These are phyloP conservation scores for Starmera caribaea DNA, from an alignment of 805 yeast genomes.

Conservation along the genomic window DNA sequence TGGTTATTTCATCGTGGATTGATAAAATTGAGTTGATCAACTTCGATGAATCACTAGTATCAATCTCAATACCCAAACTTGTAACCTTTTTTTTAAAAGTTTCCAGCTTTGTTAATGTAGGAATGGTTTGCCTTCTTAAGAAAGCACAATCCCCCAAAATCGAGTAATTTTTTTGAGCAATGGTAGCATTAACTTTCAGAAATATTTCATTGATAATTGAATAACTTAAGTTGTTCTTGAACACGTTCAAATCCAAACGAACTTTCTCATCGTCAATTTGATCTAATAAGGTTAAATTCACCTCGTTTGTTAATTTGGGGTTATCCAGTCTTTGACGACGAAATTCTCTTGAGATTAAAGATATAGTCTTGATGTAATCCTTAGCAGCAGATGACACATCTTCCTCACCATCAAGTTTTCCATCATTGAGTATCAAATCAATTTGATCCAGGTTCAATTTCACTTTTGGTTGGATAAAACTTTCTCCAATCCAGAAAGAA, in stretches of 20 bases:
- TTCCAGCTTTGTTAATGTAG: slow-evolving; percentile 73
- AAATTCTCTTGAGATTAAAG: slow-evolving; percentile 58
- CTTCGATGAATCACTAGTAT: slow-evolving; percentile 62
- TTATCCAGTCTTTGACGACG: slow-evolving; percentile 57
- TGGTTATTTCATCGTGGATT: slow-evolving; percentile 49
- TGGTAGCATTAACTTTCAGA: slow-evolving; percentile 72
- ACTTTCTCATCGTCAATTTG: slow-evolving; percentile 82
- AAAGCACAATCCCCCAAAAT: slow-evolving; percentile 73
- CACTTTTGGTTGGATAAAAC: slow-evolving; percentile 56
- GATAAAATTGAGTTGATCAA: slow-evolving; percentile 61
- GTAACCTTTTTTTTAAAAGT: slow-evolving; percentile 65
- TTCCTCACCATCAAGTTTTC: slow-evolving; percentile 3
- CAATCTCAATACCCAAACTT: slow-evolving; percentile 57
- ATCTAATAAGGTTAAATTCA: slow-evolving; percentile 56
- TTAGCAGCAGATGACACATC: slow-evolving; percentile 43
- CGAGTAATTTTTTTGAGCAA: slow-evolving; percentile 73
- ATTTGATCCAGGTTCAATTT: slow-evolving; percentile 44
- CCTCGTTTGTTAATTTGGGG: slow-evolving; percentile 33
- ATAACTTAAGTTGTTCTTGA: slow-evolving; percentile 47
- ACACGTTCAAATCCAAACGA: slow-evolving; percentile 61
- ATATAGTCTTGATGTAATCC: slow-evolving; percentile 54
- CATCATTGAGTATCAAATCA: slow-evolving; percentile 36
- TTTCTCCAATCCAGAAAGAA: slow-evolving; percentile 69
- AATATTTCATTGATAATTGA: slow-evolving; percentile 65
- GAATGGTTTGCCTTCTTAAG: slow-evolving; percentile 80